phyloP scores from a whole-genome alignment of 345 rosid species.

The Viola odorata region DNA sequence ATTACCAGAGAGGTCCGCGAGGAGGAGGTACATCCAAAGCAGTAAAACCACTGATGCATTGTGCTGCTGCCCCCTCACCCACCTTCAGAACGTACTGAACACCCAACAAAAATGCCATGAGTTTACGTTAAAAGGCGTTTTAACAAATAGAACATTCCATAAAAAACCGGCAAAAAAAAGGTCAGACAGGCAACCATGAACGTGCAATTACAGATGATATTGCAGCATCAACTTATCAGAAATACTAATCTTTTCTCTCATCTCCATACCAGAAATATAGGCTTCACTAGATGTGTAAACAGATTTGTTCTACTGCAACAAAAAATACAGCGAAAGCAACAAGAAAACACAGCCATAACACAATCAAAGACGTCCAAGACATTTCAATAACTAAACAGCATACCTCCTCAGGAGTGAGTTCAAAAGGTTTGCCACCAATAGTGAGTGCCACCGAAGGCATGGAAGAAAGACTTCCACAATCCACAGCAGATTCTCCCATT shows the following conservation, averaged over 20 bases:
- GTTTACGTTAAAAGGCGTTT: not conserved
- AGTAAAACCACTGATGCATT: slow-evolving; percentile 30
- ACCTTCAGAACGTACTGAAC: slow-evolving; percentile 29
- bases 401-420: slow-evolving; percentile 25
- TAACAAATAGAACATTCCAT: no score
- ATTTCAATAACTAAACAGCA: not conserved
- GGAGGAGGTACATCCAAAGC: slow-evolving; percentile 30
- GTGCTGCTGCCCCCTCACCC: slow-evolving; percentile 17
- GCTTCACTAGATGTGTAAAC: no score
- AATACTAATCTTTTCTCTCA: no score
- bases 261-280: no score
- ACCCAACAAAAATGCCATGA: slow-evolving; percentile 3
- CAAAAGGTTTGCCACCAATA: slow-evolving; percentile 17
- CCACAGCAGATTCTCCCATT: slow-evolving; percentile 23
- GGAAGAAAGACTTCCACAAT: slow-evolving; percentile 19
- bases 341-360: no score
- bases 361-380: no score
- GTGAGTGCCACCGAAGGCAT: slow-evolving; percentile 27
- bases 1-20: slow-evolving; percentile 31
- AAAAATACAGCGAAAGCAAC: no score
- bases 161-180: no score
- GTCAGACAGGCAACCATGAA: no score
- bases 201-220: no score
- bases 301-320: no score
- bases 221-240: no score